Conservation (phyloP, 139 green algal species). For the Micractinium conductrix region DNA sequence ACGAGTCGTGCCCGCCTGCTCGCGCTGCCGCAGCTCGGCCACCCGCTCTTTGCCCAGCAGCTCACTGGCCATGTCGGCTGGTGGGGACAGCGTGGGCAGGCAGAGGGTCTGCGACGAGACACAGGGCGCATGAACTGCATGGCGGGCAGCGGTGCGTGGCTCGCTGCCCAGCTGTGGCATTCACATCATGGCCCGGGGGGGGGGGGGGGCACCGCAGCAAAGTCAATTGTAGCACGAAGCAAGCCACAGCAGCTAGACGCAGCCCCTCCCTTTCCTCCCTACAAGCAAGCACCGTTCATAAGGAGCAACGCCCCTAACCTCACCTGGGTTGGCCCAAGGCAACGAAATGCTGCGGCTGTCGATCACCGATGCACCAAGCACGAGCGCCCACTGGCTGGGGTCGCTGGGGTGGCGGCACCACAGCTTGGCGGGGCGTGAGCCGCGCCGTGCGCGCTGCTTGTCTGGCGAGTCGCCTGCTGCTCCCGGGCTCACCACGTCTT, state of each 20-base stretch:
- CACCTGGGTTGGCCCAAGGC: constrained; percentile 31
- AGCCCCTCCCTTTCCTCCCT: too few relatives aligned
- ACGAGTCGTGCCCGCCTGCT: not conserved
- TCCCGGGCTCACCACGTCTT: not conserved
- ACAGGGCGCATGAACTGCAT: too few relatives aligned
- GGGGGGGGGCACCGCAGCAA: too few relatives aligned
- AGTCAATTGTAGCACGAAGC: too few relatives aligned
- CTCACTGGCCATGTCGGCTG: constrained; percentile 29
- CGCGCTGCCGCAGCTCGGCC: not conserved
- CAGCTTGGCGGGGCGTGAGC: constrained; percentile 25
- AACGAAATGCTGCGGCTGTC: constrained; percentile 24
- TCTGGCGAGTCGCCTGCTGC: not conserved
- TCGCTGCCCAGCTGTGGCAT: too few relatives aligned
- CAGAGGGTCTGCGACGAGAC: too few relatives aligned
- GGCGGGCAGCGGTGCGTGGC: too few relatives aligned
- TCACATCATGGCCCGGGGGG: too few relatives aligned
- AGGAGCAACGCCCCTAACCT: not conserved
- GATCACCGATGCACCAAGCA: constrained; percentile 15
- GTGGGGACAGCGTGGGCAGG: too few relatives aligned
- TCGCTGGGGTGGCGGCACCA: constrained; percentile 31
- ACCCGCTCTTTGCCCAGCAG: constrained; percentile 17
- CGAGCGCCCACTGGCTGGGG: not conserved
- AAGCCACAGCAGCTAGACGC: too few relatives aligned
- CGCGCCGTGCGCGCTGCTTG: not conserved
- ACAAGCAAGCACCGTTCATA: too few relatives aligned